Conservation (phyloP, 495 filamentous ascomycete species). For the Hypoxylon trugodes region DNA sequence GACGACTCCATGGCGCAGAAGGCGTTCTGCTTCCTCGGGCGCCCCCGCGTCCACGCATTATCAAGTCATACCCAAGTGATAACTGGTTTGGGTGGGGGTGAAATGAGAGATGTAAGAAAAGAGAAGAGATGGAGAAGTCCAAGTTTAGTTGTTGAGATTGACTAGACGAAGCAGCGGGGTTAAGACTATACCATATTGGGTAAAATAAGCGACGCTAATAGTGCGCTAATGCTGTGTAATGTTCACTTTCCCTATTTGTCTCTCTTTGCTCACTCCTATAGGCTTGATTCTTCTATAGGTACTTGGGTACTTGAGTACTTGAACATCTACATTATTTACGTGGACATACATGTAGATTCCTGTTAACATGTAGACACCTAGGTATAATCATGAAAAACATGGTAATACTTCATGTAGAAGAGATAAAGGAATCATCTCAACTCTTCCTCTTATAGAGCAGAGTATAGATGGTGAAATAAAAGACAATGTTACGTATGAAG, state of each 20-base stretch:
- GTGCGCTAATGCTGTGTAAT: not conserved
- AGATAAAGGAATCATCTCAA: too few species aligned
- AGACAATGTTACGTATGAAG: too few species aligned
- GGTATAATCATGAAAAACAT: too few species aligned
- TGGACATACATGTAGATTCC: too few species aligned
- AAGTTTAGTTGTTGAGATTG: not conserved
- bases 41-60: constrained; percentile 47
- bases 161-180: too few species aligned
- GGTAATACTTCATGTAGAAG: too few species aligned
- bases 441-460: too few species aligned
- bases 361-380: too few species aligned
- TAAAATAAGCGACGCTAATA: too few species aligned
- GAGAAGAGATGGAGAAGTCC: not conserved
- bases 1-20: constrained; percentile 69
- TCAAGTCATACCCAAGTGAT: constrained; percentile 45
- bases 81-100: not conserved
- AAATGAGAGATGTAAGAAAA: not conserved
- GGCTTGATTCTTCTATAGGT: constrained; percentile 6
- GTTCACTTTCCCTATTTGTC: constrained; percentile 9
- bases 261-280: constrained; percentile 5
- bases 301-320: too few species aligned
- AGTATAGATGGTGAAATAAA: too few species aligned
- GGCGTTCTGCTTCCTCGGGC: constrained; percentile 55
- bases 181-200: not conserved
- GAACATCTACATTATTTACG: too few species aligned